A percentile compares a stretch with the other conserved stretches of the same genome.
Evolutionary conservation across 371 early-diverging fungal genomes (phyloP).

Genomic region (Massospora cicadina): DNA sequence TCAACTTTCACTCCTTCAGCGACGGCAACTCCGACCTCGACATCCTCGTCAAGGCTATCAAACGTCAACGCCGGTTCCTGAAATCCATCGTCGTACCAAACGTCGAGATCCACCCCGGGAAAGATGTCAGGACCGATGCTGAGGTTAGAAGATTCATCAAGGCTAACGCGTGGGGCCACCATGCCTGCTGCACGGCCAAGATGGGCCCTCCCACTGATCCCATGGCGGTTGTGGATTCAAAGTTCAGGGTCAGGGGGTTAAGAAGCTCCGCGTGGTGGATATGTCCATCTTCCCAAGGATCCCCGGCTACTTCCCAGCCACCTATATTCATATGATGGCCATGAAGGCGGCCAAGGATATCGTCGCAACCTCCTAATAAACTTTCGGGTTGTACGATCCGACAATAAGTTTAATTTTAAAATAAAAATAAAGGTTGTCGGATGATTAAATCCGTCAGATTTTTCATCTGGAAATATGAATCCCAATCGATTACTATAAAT

Average conservation of each 20-base stretch:
- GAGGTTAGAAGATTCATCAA: background rate
- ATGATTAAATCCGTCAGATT: background rate
- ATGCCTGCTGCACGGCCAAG: conserved; percentile 17
- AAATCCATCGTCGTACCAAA: background rate
- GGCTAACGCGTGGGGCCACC: conserved; percentile 15
- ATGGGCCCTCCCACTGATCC: conserved; percentile 19
- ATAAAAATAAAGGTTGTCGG: background rate
- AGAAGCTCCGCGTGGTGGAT: conserved; percentile 19
- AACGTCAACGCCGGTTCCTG: background rate
- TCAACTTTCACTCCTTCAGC: conserved; percentile 8
- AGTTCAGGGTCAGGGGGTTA: conserved; percentile 19
- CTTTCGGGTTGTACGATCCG: background rate
- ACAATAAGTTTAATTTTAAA: background rate
- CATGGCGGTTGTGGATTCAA: conserved; percentile 19
- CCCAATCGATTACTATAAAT: background rate
- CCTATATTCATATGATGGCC: conserved; percentile 17
- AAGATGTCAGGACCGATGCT: background rate
- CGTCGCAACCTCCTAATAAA: background rate
- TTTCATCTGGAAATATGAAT: background rate
- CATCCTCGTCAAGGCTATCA: background rate
- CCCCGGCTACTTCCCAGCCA: conserved; percentile 15
- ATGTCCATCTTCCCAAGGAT: conserved; percentile 25
- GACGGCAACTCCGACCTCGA: conserved; percentile 6
- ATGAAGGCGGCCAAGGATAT: conserved; percentile 15
- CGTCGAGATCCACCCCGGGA: conserved; percentile 4